Base-by-base conservation (phyloP, 2,329 filamentous ascomycete species). In the Fusarium pilosicola region DNA sequence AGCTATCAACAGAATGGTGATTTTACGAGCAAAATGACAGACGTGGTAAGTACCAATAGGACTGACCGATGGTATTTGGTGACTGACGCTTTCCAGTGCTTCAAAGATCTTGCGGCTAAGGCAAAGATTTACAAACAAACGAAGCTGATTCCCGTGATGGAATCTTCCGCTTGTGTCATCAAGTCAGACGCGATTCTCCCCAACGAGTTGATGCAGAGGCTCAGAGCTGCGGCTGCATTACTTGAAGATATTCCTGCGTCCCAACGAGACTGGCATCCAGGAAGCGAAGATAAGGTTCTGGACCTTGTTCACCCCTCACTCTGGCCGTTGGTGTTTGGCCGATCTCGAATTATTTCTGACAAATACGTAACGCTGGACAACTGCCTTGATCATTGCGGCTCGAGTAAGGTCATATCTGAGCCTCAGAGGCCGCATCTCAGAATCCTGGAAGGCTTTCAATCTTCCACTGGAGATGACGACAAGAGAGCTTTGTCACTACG, bases 281-380 rank as follows among this genome's bases (percentile, higher is more conserved):
- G 36, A 3, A 70, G 57, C 14, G n/a, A 60, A 4, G 46, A 51
- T 1, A 52, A 24, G 20, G 60, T 70, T 4, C 63, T 67, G 36
- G 57, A 68, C 13, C 48, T 74, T 26, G 60, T 74, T n/a, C 62
- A 73, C 30, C 70, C 70, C 5, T 76, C 73, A 1, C 41, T 76
- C 48, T 48, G 70, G 78, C 68, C 56, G 80, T 65, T 74, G 2
- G 59, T 71, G 5, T 74, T 69, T 24, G 72, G 64, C 20, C 49
- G 48, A n/a, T 55, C 81, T 13, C 78, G 78, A n/a, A 81, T 86
- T 17, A 70, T 86, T 38, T 38, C 62, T 3, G 77, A 80, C 6
- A 78, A 80, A 39, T 75, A 76, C 2, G 78, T 77, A 22, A 70
- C 71, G 13, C n/a, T 77, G 6, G 66, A 62, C 5, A 59, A 76